phyloP scores from a whole-genome alignment of 2,329 filamentous ascomycete genomes.

The Pseudocercospora pini-densiflorae region DNA sequence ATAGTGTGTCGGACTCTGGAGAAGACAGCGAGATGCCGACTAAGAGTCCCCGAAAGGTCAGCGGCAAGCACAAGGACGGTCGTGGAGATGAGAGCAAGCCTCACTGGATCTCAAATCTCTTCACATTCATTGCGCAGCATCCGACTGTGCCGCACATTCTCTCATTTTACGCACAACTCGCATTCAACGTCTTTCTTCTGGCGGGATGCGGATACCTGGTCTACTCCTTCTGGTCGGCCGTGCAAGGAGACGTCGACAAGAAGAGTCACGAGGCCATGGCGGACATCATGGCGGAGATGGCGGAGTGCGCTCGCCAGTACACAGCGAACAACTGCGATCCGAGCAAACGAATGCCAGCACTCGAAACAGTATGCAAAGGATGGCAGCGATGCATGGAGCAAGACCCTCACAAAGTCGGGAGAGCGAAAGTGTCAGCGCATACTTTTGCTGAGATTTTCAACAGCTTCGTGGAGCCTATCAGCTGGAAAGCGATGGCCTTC shows the following conservation, averaged over 20 bases:
- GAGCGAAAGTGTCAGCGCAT: constrained; percentile 79
- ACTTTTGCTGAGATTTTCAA: constrained; percentile 94
- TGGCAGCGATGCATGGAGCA: constrained; percentile 90
- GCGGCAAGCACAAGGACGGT: constrained; percentile 23
- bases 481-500: constrained; percentile 76
- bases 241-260: constrained; percentile 75
- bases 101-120: constrained; percentile 50
- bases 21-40: constrained; percentile 32
- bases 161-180: constrained; percentile 68
- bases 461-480: constrained; percentile 88
- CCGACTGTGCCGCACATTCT: constrained; percentile 69
- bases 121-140: constrained; percentile 67
- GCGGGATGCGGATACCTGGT: constrained; percentile 66
- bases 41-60: constrained; percentile 34
- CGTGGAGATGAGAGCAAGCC: constrained; percentile 26
- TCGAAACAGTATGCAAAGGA: constrained; percentile 73
- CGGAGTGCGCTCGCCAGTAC: constrained; percentile 74
- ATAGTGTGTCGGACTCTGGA: constrained; percentile 39
- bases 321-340: constrained; percentile 74
- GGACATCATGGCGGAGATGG: constrained; percentile 71
- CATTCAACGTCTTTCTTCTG: constrained; percentile 68
- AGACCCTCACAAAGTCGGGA: constrained; percentile 76
- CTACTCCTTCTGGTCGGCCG: constrained; percentile 70
- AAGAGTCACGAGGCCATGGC: constrained; percentile 71
- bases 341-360: constrained; percentile 69